Evolutionary conservation across 2,329 filamentous ascomycete species (phyloP).

Genomic region (Rugonectria rugulosa): DNA sequence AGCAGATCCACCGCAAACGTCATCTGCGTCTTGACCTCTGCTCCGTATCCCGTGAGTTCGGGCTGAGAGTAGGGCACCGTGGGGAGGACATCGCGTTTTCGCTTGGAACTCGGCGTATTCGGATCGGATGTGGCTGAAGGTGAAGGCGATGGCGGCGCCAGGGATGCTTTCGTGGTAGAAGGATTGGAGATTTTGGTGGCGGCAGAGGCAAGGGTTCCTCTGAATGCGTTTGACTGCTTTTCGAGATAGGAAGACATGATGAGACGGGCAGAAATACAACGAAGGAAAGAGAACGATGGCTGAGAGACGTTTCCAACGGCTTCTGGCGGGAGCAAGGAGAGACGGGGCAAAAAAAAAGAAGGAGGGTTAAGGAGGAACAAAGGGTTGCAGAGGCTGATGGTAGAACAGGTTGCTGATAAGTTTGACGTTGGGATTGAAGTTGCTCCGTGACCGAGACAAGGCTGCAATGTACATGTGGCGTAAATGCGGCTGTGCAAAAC

Average conservation of each 20-base stretch:
- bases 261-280: background rate
- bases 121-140: conserved; percentile 64
- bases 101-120: conserved; percentile 70
- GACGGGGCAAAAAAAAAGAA: background rate
- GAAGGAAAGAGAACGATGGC: conserved; percentile 21
- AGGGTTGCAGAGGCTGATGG: conserved; percentile 10
- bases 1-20: conserved; percentile 87
- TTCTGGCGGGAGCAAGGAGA: background rate
- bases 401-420: conserved; percentile 10
- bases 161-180: conserved; percentile 47
- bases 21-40: conserved; percentile 86
- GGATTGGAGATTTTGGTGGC: conserved; percentile 68
- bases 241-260: conserved; percentile 70
- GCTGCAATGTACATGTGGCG: conserved; percentile 24
- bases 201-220: conserved; percentile 67
- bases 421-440: conserved; percentile 31
- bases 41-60: conserved; percentile 76
- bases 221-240: conserved; percentile 69
- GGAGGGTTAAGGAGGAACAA: conserved; percentile 25
- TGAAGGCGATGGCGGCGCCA: conserved; percentile 69
- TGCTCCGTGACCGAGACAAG: conserved; percentile 34
- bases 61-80: conserved; percentile 77
- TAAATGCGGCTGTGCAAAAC: conserved; percentile 26
- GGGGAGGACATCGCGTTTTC: conserved; percentile 62
- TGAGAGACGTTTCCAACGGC: conserved; percentile 10